Evolutionary conservation across 2,329 filamentous ascomycete species (phyloP).

Genomic region (Penicillium hesseltinei): DNA sequence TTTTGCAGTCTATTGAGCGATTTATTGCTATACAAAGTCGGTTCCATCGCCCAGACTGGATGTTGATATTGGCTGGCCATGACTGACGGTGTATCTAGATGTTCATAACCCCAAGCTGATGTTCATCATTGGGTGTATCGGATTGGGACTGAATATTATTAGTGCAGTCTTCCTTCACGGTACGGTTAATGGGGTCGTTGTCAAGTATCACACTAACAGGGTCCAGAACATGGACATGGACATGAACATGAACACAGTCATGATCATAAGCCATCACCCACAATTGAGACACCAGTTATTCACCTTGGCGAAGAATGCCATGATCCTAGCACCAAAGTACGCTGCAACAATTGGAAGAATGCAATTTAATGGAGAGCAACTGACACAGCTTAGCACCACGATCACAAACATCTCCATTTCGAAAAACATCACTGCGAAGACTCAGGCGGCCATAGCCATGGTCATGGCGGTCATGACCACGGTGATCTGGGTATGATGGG

Average conservation of each 20-base stretch:
- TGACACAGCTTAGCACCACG: constrained; percentile 20
- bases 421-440: constrained; percentile 10
- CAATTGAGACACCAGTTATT: constrained; percentile 13
- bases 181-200: constrained; percentile 22
- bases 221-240: constrained; percentile 21
- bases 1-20: constrained; percentile 70
- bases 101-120: constrained; percentile 65
- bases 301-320: constrained; percentile 7
- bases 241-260: constrained; percentile 14
- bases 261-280: neutral
- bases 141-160: constrained; percentile 65
- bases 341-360: neutral
- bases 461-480: constrained; percentile 30
- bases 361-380: neutral
- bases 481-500: constrained; percentile 68
- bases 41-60: constrained; percentile 3
- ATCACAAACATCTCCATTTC: constrained; percentile 26
- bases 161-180: constrained; percentile 66
- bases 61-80: neutral
- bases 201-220: constrained; percentile 3
- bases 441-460: constrained; percentile 12
- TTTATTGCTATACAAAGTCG: constrained; percentile 33
- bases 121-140: constrained; percentile 67
- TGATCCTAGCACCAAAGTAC: constrained; percentile 18
- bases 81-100: constrained; percentile 40